These are phyloP conservation scores for Penicillium sp. DNA, from an alignment of 2,329 filamentous ascomycete species.

Conservation along the genomic window DNA sequence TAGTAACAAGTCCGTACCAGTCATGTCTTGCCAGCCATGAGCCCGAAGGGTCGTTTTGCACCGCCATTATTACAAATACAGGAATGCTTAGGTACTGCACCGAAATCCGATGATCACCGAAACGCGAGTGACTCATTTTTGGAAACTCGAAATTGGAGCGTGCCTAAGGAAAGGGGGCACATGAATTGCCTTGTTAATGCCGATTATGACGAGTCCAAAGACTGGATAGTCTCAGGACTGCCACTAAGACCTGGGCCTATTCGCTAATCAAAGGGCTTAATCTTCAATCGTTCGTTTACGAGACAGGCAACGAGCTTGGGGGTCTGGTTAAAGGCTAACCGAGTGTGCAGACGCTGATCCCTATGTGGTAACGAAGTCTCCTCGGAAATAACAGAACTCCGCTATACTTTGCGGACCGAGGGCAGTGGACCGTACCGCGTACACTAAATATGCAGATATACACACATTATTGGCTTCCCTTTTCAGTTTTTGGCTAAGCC, in stretches of 20 bases:
- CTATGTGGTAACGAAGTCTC: not conserved
- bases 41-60: conserved; percentile 10
- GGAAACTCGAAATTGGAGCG: conserved; percentile 5
- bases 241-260: not conserved
- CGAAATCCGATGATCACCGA: conserved; percentile 5
- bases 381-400: not conserved
- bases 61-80: conserved; percentile 5
- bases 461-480: not conserved
- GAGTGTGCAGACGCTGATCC: not conserved
- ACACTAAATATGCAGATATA: conserved; percentile 10
- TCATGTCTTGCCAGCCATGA: conserved; percentile 3
- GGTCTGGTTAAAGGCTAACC: not conserved
- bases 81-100: conserved; percentile 11
- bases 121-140: conserved; percentile 10
- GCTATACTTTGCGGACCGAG: conserved; percentile 3
- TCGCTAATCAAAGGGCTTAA: not conserved
- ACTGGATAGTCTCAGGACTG: not conserved
- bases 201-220: conserved; percentile 14
- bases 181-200: conserved; percentile 6
- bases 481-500: not conserved
- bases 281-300: not conserved
- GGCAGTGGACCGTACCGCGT: conserved; percentile 6
- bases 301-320: not conserved
- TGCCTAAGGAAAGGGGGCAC: conserved; percentile 9
- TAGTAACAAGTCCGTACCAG: conserved; percentile 13